phyloP scores from a whole-genome alignment of 2,329 filamentous ascomycete genomes.

The Xylaria sp. region DNA sequence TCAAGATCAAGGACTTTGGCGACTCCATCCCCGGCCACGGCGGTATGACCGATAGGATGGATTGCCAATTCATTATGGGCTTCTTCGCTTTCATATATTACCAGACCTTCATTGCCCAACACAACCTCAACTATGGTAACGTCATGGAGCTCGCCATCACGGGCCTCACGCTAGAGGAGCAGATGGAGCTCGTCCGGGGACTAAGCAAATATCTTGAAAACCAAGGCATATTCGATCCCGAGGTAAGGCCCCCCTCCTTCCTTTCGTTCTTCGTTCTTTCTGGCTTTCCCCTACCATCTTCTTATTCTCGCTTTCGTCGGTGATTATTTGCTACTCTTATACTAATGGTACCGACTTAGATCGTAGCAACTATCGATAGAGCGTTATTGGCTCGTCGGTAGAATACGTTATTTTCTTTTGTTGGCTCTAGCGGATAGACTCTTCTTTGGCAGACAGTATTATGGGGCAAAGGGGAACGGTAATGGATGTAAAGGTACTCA shows the following conservation, averaged over 20 bases:
- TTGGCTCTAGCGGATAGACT: conserved; percentile 17
- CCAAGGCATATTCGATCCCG: conserved; percentile 62
- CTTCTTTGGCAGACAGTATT: conserved; percentile 21
- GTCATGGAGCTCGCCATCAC: conserved; percentile 93
- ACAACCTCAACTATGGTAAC: conserved; percentile 85
- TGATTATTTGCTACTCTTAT: background rate
- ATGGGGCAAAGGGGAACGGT: background rate
- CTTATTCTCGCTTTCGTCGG: background rate
- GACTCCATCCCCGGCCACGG: conserved; percentile 98
- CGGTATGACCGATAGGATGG: conserved; percentile 98
- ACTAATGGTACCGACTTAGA: conserved; percentile 38
- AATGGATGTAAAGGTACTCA: conserved; percentile 9
- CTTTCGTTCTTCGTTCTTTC: background rate
- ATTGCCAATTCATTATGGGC: conserved; percentile 99
- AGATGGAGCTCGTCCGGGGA: conserved; percentile 80
- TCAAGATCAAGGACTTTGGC: conserved; percentile 99
- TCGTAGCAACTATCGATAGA: conserved; percentile 51
- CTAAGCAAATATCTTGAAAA: conserved; percentile 73
- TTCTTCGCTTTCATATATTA: conserved; percentile 99
- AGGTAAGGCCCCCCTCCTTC: conserved; percentile 49
- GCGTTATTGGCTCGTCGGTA: conserved; percentile 47
- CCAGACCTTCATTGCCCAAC: conserved; percentile 92
- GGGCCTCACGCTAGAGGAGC: conserved; percentile 86
- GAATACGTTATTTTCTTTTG: conserved; percentile 4
- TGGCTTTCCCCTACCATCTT: background rate